Base-by-base conservation (phyloP, 805 yeast genomes). In the Nakazawaea siamensis region DNA sequence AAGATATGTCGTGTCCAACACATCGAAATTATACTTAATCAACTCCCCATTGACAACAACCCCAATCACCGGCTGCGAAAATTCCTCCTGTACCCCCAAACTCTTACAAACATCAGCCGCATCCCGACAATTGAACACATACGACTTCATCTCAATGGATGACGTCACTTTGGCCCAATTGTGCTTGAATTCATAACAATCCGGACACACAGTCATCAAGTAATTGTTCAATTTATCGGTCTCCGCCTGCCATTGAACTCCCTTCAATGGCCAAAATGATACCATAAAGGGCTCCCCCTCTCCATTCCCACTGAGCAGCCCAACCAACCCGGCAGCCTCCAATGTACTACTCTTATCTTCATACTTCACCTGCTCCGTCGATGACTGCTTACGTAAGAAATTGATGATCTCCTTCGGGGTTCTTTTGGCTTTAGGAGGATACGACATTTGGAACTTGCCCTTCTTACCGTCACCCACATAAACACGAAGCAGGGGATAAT, bases 401-500 rank as follows among this genome's bases (percentile, higher is more conserved):
- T 64, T 60, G 18, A 62, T 57, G 33, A 82, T 50, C 29, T 65
- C 65, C 13, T 71, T 76, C 11, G 62, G 54, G 0, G 68, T 69
- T 44, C 78, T 64, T 19, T 57, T 58, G 28, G 58, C 52, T 1
- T 62, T 51, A 12, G 60, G 51, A 1, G 84, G 82, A 48, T 60
- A 79, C 19, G 70, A 58, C 7, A 52, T 58, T 51, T 35, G 71
- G 2, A 60, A 62, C 2, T 52, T 48, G 4, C 50, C 47, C 1
- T 60, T 60, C 28, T 58, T 55, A 15, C 54, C 73, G 17, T 60
- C 57, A 0, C 86, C 80, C 1, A 75, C 76, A 57, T 81, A 88
- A 7, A 90, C 62, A 36, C 80, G 64, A 26, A 90, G 57, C 15
- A 68, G 60, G 5, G 98, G 98, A 52, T 72, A 88, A n/a, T 62